Percentiles rank a stretch among this genome's conserved stretches.
These are phyloP conservation scores for Decorospora gaudefroyi DNA, from an alignment of 2,329 filamentous ascomycete genomes.

Conservation along the genomic window DNA sequence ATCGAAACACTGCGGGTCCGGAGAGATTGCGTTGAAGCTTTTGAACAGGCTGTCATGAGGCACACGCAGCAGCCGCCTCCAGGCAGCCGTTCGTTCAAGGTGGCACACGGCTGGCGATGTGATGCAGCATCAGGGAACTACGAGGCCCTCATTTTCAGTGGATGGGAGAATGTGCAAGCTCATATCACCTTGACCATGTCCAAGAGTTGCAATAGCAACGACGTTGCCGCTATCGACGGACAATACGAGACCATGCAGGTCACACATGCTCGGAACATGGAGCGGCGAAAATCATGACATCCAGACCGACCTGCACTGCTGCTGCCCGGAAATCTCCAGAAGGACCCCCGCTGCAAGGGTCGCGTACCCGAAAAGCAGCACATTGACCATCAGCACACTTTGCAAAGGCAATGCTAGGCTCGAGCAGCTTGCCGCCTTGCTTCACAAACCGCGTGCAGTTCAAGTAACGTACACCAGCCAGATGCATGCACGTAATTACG, in stretches of 20 bases:
- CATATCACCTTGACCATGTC: slow-evolving; percentile 20
- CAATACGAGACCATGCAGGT: slow-evolving; percentile 21
- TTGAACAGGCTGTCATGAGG: slow-evolving; percentile 16
- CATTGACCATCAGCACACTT: neutral
- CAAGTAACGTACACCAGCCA: neutral
- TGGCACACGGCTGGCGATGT: slow-evolving; percentile 32
- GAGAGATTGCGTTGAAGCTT: slow-evolving; percentile 17
- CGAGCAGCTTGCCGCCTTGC: neutral
- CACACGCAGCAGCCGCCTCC: slow-evolving; percentile 23
- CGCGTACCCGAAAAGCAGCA: slow-evolving; percentile 2
- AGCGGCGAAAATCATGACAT: too few species aligned
- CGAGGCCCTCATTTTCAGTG: slow-evolving; percentile 33
- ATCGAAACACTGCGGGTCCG: slow-evolving; percentile 29
- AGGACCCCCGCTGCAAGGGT: neutral
- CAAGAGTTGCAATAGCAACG: slow-evolving; percentile 7
- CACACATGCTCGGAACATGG: slow-evolving; percentile 27
- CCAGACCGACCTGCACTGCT: too few species aligned
- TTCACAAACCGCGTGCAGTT: too few species aligned
- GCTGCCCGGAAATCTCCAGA: too few species aligned
- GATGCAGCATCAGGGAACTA: slow-evolving; percentile 27
- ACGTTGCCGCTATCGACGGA: slow-evolving; percentile 11
- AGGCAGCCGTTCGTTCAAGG: slow-evolving; percentile 19
- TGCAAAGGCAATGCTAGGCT: neutral
- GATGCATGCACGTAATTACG: neutral
- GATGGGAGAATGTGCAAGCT: slow-evolving; percentile 24